Evolutionary conservation across 345 rosid genomes (phyloP), one percentile per base, ranked within the genome.

Genomic region (Cardamine occulta): DNA sequence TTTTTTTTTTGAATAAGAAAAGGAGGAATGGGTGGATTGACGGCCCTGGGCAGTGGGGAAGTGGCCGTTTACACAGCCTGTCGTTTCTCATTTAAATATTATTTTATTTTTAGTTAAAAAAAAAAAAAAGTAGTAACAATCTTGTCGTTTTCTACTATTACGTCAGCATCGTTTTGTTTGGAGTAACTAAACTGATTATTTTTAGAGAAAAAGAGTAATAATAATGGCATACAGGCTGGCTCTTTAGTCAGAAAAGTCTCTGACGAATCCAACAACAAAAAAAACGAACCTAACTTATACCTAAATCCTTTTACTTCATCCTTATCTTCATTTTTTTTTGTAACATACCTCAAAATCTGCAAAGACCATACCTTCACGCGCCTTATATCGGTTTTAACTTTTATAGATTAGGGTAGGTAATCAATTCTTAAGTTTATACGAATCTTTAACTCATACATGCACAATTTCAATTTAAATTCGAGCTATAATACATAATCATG

Each of bases 141-240:
- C 63, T 87, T 86, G 92, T 89, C 86, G 88, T 88, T 83, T 89
- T 74, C 4, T 6, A 73, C 8, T 9, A 72, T 84, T 88, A 86
- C 67, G 65, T 88, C 93, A 84, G 72, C 83, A 73, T 37, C 12
- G 37, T 18, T 18, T 14, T 42, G 17, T 42, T 45, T 45, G 7
- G 52, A 17, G 17, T 68, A 40, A 54, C 73, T 68, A 60, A 40
- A 54, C 73, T 68, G 71, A 7, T 18, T 4, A 17, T 14, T 35
- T 72, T 5, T 0, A 4, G 10, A 10, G 6, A 54, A 65, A 66
- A 26, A 67, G 35, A 35, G 26, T 66, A 39, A 52, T 57, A 72
- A 81, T 28, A 81, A 68, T 86, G 91, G 37, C 9, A 9, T 74
- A 86, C 94, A 89, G 94, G 82, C 91, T 88, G 91, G 89, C 87